Evolutionary conservation across 2,329 filamentous ascomycete genomes (phyloP), one percentile per base, ranked within the genome.

Genomic region (Diatrype stigma): DNA sequence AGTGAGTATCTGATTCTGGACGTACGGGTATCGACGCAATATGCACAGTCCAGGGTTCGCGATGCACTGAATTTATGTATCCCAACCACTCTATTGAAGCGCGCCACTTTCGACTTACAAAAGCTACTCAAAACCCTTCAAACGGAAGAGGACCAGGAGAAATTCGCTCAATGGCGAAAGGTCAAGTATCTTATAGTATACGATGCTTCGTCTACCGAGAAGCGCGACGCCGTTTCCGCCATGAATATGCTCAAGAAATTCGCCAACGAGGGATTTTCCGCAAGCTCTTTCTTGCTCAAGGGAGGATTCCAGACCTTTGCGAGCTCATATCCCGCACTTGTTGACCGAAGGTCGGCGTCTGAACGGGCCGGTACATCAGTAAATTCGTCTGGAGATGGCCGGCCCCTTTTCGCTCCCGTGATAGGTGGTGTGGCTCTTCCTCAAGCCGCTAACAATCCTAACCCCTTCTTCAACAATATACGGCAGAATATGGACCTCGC

Each of bases 391-490:
- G 77, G 80, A 16, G 77, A 76, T 17, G 75, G 60, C 37, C 60
- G 63, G 14, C 70, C 67, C 5, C 73, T 69, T 11, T 67, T 90
- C 37, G 81, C 86, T 1, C 89, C 89, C 1, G 87, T 96, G n/a
- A 88, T 91, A 51, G 94, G 93, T 51, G 93, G 93, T 6, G 96
- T 96, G 56, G 81, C 84, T 52, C 84, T 97, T 67, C 94, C 94
- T 1, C 74, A 75, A 37, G 78, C 82, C 0, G 79, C 83, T 57
- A 84, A 84, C 53, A 81, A 83, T 1, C 79, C 84, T 0, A 96
- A 95, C 61, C 92, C 93, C 0, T 97, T 99, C 73, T 97, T 97
- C 68, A 85, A 85, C 54, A 97, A 96, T 57, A 97, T 99, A 60
- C 85, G 94, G 42, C 94, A 97, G 67, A 96, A 97, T 57, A 93